These are phyloP conservation scores for Silene uniflora DNA, from an alignment of 148 eudicot species.

Conservation along the genomic window DNA sequence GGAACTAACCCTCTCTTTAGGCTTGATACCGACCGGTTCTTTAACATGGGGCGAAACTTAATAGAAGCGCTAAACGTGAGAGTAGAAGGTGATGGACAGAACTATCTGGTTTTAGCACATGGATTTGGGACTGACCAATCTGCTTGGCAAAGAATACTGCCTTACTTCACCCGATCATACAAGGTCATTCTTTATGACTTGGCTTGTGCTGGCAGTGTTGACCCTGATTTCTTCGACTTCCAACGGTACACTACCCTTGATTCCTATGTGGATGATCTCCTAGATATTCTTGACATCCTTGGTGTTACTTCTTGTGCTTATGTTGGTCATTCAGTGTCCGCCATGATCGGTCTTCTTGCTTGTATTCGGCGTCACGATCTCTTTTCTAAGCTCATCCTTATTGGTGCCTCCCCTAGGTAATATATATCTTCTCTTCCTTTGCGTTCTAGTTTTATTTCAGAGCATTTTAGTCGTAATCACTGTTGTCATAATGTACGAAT, in stretches of 20 bases:
- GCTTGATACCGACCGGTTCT: not conserved
- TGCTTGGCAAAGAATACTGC: conserved; percentile 83
- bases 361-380: conserved; percentile 35
- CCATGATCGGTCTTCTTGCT: conserved; percentile 44
- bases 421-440: not conserved
- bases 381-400: conserved; percentile 43
- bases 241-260: conserved; percentile 71
- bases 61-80: conserved; percentile 68
- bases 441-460: not conserved
- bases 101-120: conserved; percentile 62
- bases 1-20: not conserved
- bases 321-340: conserved; percentile 45
- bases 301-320: conserved; percentile 52
- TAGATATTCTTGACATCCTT: conserved; percentile 57
- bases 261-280: conserved; percentile 76
- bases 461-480: no score
- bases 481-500: not conserved
- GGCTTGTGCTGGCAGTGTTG: conserved; percentile 91
- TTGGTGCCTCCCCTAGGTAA: conserved; percentile 73
- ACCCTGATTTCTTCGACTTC: conserved; percentile 84
- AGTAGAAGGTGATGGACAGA: conserved; percentile 61
- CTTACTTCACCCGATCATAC: conserved; percentile 51
- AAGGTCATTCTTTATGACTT: conserved; percentile 70
- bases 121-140: conserved; percentile 96
- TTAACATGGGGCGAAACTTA: conserved; percentile 49